Conservation (phyloP, 371 early-diverging fungal species). For the Nosema muscidifuracis region DNA sequence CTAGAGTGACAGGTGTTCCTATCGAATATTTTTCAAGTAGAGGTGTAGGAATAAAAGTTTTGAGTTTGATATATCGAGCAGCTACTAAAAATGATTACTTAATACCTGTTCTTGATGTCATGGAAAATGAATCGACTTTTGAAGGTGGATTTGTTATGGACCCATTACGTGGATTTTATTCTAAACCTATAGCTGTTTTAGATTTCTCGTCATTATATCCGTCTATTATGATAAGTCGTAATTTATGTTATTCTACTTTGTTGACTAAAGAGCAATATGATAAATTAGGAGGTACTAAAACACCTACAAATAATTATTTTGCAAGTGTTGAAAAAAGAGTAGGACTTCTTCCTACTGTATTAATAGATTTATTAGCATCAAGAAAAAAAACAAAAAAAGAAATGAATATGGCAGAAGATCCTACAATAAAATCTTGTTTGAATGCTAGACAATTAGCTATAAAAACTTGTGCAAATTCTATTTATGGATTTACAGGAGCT, state of each 20-base stretch:
- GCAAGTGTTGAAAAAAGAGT: conserved; percentile 68
- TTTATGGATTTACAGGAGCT: conserved; percentile 98
- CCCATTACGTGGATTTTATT: conserved; percentile 87
- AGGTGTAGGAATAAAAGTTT: conserved; percentile 92
- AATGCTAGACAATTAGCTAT: conserved; percentile 94
- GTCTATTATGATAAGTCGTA: conserved; percentile 99
- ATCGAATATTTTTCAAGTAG: conserved; percentile 86
- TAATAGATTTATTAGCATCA: conserved; percentile 79
- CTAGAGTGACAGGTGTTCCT: conserved; percentile 86
- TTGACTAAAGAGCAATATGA: conserved; percentile 68
- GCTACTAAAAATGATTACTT: conserved; percentile 74
- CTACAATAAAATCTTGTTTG: conserved; percentile 77
- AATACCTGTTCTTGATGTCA: conserved; percentile 76
- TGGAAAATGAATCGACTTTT: conserved; percentile 73
- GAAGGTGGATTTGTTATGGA: conserved; percentile 98
- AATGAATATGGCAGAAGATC: conserved; percentile 73
- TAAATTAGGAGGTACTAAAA: conserved; percentile 51
- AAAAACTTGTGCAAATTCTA: conserved; percentile 95
- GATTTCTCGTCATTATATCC: conserved; percentile 99
- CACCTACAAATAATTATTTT: conserved; percentile 70
- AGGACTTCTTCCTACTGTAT: conserved; percentile 85
- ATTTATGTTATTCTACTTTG: conserved; percentile 93
- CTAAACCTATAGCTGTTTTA: conserved; percentile 86
- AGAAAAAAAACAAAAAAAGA: conserved; percentile 88
- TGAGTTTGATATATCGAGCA: conserved; percentile 86